A percentile compares a stretch with the other conserved stretches of the same genome.
These are phyloP conservation scores for Fraxinus greggii DNA, from an alignment of 305 asterid genomes.

Conservation along the genomic window DNA sequence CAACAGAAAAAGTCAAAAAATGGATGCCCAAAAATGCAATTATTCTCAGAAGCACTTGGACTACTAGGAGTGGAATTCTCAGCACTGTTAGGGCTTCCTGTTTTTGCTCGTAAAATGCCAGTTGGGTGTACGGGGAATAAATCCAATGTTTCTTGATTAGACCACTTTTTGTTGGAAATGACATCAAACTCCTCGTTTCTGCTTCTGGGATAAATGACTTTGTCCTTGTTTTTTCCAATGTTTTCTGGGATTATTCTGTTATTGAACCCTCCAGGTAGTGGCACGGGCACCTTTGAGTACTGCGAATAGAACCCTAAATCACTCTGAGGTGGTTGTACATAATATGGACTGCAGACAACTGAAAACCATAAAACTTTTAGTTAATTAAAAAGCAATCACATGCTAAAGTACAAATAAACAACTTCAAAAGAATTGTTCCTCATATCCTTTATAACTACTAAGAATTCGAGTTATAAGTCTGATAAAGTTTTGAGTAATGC, in stretches of 20 bases:
- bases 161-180: not conserved
- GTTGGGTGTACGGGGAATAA: conserved; percentile 79
- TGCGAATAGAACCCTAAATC: conserved; percentile 38
- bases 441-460: not conserved
- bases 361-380: not conserved
- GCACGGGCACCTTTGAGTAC: conserved; percentile 40
- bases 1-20: conserved; percentile 7
- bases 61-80: conserved; percentile 12
- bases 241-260: conserved; percentile 30
- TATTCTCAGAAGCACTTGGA: conserved; percentile 15
- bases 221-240: conserved; percentile 11
- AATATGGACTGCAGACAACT: conserved; percentile 63
- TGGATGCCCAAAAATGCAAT: not conserved
- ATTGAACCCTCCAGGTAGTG: conserved; percentile 30
- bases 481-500: not conserved
- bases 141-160: conserved; percentile 65
- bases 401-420: not conserved
- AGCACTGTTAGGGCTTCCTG: not conserved
- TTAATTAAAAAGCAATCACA: not conserved
- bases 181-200: not conserved
- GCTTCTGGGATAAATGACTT: conserved; percentile 2
- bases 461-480: not conserved
- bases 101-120: conserved; percentile 48
- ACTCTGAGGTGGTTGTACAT: conserved; percentile 36
- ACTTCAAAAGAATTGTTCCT: not conserved